These are phyloP conservation scores for Exophiala aquamarina DNA, from an alignment of 2,329 filamentous ascomycete species.

Conservation along the genomic window DNA sequence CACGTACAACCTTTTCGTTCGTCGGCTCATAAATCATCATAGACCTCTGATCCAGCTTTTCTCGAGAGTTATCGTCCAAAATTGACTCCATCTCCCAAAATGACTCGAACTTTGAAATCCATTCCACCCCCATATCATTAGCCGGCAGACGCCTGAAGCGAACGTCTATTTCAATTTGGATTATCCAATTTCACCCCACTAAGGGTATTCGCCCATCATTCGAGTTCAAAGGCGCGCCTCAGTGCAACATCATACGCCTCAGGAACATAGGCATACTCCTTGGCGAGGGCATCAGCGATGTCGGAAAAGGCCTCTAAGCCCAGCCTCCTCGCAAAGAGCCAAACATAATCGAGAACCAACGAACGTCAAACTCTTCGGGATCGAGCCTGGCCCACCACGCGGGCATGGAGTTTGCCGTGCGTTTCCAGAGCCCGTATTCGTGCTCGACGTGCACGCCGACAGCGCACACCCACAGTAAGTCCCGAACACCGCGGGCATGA, in stretches of 20 bases:
- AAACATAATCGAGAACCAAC: slow-evolving; percentile 6
- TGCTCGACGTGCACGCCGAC: slow-evolving; percentile 7
- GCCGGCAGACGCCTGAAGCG: too few relatives aligned
- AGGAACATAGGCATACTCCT: slow-evolving; percentile 3
- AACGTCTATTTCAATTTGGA: too few relatives aligned
- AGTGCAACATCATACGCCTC: background rate
- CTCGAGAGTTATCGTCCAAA: too few relatives aligned
- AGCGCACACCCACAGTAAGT: slow-evolving; percentile 6
- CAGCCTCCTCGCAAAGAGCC: slow-evolving; percentile 1
- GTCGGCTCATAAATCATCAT: too few relatives aligned
- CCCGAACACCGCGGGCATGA: background rate
- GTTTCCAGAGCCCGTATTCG: background rate
- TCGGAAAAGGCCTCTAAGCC: background rate
- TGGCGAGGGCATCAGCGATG: background rate
- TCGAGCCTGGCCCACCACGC: background rate
- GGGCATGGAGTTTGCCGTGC: background rate
- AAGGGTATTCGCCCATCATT: too few relatives aligned
- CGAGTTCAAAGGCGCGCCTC: slow-evolving; percentile 1
- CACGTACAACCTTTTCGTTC: too few relatives aligned
- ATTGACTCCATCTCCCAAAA: too few relatives aligned
- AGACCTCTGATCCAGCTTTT: too few relatives aligned
- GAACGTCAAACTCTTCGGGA: slow-evolving; percentile 3
- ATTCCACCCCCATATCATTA: too few relatives aligned
- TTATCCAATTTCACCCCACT: background rate
- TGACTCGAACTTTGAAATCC: too few relatives aligned